A percentile compares a stretch with the other conserved stretches of the same genome.
Evolutionary conservation across 495 filamentous ascomycete species (phyloP).

Genomic region (Monascus purpureus): DNA sequence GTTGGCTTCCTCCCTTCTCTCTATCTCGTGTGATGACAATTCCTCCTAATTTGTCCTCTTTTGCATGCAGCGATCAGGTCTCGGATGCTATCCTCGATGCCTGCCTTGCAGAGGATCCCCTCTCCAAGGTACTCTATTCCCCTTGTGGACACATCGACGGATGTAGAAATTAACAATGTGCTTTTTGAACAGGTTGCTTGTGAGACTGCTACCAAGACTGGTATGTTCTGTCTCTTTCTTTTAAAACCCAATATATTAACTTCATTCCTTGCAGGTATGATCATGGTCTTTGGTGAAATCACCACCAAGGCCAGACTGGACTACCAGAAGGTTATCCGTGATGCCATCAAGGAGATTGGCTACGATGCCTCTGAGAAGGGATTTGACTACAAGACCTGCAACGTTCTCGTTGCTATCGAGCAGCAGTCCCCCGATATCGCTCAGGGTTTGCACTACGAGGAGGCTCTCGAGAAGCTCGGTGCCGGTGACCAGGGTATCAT

Average conservation of each 20-base stretch:
- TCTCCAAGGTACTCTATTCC: conserved; percentile 59
- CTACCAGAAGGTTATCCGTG: conserved; percentile 96
- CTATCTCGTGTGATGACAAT: too few relatives aligned
- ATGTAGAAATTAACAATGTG: conserved; percentile 1
- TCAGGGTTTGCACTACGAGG: conserved; percentile 92
- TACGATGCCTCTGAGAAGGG: conserved; percentile 95
- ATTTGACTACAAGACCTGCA: conserved; percentile 99
- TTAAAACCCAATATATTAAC: not conserved
- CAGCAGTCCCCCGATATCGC: conserved; percentile 98
- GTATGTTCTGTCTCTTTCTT: conserved; percentile 21
- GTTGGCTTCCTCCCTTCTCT: conserved; percentile 13
- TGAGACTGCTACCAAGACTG: conserved; percentile 98
- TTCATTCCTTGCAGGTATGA: conserved; percentile 46
- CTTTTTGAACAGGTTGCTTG: conserved; percentile 52
- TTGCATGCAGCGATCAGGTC: conserved; percentile 62
- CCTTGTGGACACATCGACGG: not conserved
- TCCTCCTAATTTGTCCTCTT: too few relatives aligned
- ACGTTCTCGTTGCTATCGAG: conserved; percentile 97
- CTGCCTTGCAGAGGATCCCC: conserved; percentile 81
- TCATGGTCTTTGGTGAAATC: conserved; percentile 99
- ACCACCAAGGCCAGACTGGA: conserved; percentile 89
- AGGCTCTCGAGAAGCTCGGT: conserved; percentile 93
- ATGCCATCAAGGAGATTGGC: conserved; percentile 93
- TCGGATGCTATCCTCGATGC: conserved; percentile 98
- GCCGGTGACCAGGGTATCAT: conserved; percentile 99